Percentiles rank a stretch among this genome's conserved stretches.
Conservation (phyloP, 129 eudicot species). For the Scalesia atractyloides region DNA sequence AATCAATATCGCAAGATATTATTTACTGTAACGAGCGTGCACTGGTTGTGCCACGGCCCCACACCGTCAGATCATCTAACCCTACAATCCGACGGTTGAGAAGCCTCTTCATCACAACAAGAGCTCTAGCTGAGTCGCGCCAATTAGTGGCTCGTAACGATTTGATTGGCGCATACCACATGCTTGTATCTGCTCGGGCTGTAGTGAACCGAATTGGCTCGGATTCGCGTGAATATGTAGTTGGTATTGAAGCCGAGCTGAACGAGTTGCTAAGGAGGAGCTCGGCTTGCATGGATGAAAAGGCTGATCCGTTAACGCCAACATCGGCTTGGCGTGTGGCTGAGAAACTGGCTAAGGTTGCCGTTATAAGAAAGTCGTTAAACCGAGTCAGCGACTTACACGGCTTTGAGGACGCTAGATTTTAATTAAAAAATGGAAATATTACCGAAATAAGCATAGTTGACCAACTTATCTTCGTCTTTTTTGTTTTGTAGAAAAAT, state of each 20-base stretch:
- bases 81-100: conserved; percentile 63
- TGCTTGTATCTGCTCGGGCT: conserved; percentile 68
- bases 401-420: conserved; percentile 97
- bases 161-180: conserved; percentile 62
- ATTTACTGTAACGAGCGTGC: conserved; percentile 54
- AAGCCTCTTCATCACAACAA: conserved; percentile 55
- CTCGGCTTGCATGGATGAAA: conserved; percentile 25
- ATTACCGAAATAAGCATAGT: too few relatives aligned
- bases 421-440: too few relatives aligned
- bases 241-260: conserved; percentile 61
- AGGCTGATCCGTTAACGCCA: conserved; percentile 88
- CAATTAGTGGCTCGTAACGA: conserved; percentile 53
- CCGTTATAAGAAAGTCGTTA: conserved; percentile 79
- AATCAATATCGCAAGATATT: conserved; percentile 64
- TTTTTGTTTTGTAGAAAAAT: too few relatives aligned
- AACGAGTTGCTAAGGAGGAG: conserved; percentile 49
- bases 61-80: conserved; percentile 62
- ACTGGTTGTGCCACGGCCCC: conserved; percentile 63
- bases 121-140: conserved; percentile 84
- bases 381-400: conserved; percentile 92
- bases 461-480: too few relatives aligned
- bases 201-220: conserved; percentile 44
- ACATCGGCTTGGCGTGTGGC: conserved; percentile 99
- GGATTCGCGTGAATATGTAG: conserved; percentile 46
- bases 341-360: conserved; percentile 88